Conservation (phyloP, 2,329 filamentous ascomycete genomes). For the Acephala macrosclerotiorum region DNA sequence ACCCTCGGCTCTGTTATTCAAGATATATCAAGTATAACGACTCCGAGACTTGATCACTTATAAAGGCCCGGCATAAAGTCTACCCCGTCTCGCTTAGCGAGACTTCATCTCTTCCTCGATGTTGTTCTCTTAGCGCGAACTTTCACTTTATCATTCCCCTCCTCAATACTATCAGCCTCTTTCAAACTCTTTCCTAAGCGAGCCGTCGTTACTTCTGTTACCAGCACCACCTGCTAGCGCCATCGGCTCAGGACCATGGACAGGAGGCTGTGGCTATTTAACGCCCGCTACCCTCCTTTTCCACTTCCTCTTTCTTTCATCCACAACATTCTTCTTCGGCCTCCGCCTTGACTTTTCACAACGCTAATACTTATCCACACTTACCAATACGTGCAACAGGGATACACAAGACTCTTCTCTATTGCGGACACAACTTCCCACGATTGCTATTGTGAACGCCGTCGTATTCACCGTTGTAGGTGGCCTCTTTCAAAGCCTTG, state of each 20-base stretch:
- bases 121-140: not conserved
- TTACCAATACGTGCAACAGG: not conserved
- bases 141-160: not conserved
- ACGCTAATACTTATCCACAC: not conserved
- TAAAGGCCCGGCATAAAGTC: not conserved
- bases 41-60: not conserved
- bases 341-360: not conserved
- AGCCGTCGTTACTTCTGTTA: not conserved
- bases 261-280: not conserved
- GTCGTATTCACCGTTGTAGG: not conserved
- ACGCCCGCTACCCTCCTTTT: not conserved
- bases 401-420: no score
- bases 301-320: not conserved
- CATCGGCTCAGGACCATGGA: not conserved
- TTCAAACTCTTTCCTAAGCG: no score
- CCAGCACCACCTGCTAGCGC: not conserved
- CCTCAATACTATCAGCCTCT: no score
- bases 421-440: no score
- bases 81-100: not conserved
- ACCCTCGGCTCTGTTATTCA: no score
- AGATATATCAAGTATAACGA: no score
- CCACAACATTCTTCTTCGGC: not conserved
- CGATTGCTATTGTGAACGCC: no score
- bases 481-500: not conserved
- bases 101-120: not conserved